These are phyloP conservation scores for Fusarium begoniae DNA, from an alignment of 2,329 filamentous ascomycete genomes.

Conservation along the genomic window DNA sequence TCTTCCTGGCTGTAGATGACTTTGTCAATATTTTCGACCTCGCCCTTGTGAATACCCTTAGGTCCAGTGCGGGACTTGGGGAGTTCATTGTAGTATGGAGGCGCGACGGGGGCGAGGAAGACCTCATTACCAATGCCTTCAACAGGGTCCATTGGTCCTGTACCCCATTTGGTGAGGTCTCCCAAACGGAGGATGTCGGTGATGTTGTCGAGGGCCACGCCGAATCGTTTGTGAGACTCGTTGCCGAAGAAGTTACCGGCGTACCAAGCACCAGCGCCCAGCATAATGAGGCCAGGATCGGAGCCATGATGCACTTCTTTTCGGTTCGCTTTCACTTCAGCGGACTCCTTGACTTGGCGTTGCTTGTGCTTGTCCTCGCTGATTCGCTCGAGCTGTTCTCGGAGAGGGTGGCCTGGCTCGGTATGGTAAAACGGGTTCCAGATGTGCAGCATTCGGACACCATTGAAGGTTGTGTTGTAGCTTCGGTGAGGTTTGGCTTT, in stretches of 20 bases:
- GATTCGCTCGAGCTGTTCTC: conserved; percentile 36
- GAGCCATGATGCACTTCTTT: conserved; percentile 22
- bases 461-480: conserved; percentile 52
- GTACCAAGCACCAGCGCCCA: conserved; percentile 43
- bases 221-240: conserved; percentile 25
- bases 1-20: conserved; percentile 18
- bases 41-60: conserved; percentile 34
- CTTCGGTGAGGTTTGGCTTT: conserved; percentile 19
- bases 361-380: conserved; percentile 28
- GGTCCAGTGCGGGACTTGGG: conserved; percentile 23
- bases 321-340: background rate
- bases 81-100: conserved; percentile 35
- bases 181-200: conserved; percentile 32
- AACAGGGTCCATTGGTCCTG: conserved; percentile 31
- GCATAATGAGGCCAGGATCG: conserved; percentile 36
- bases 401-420: conserved; percentile 33
- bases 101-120: conserved; percentile 42
- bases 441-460: conserved; percentile 62
- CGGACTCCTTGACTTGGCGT: background rate
- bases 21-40: conserved; percentile 38
- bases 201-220: conserved; percentile 37
- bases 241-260: conserved; percentile 9
- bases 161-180: conserved; percentile 33
- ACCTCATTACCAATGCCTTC: conserved; percentile 44
- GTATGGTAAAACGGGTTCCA: conserved; percentile 72